These are phyloP conservation scores for Mycena leptocephala DNA, from an alignment of 768 basidiomycete genomes.

Conservation along the genomic window DNA sequence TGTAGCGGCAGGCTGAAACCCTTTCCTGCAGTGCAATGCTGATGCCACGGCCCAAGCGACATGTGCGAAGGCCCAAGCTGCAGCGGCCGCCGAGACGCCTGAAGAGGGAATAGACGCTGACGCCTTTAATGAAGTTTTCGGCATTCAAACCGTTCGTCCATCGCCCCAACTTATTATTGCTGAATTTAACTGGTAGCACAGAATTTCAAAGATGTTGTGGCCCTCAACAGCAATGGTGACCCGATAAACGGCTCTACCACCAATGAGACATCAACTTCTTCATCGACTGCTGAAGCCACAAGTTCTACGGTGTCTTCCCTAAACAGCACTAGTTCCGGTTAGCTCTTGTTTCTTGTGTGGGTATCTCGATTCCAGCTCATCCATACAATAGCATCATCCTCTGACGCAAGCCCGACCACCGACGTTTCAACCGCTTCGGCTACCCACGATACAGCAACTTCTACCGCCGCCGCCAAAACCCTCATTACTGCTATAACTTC, in stretches of 20 bases:
- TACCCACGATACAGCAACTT: not conserved
- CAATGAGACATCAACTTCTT: conserved; percentile 31
- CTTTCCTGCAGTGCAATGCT: conserved; percentile 44
- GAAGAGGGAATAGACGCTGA: conserved; percentile 72
- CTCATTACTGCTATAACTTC: not conserved
- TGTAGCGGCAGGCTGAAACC: not conserved
- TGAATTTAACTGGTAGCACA: conserved; percentile 30
- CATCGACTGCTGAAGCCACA: conserved; percentile 18
- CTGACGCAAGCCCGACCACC: not conserved
- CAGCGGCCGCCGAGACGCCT: conserved; percentile 58
- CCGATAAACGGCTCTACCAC: conserved; percentile 9
- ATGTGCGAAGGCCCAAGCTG: conserved; percentile 60
- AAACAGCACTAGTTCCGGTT: not conserved
- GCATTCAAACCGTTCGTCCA: conserved; percentile 54
- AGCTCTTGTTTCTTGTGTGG: not conserved
- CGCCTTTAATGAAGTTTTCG: conserved; percentile 63
- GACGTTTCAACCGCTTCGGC: not conserved
- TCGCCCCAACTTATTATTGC: conserved; percentile 17
- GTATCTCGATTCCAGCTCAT: not conserved
- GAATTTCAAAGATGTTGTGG: conserved; percentile 57
- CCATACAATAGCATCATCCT: not conserved
- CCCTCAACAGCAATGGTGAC: conserved; percentile 54
- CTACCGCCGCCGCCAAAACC: not conserved
- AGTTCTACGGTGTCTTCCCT: not conserved
- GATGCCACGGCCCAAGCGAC: conserved; percentile 68